Evolutionary conservation across 306 rosid species (phyloP).

Genomic region (Castanospermum australe): DNA sequence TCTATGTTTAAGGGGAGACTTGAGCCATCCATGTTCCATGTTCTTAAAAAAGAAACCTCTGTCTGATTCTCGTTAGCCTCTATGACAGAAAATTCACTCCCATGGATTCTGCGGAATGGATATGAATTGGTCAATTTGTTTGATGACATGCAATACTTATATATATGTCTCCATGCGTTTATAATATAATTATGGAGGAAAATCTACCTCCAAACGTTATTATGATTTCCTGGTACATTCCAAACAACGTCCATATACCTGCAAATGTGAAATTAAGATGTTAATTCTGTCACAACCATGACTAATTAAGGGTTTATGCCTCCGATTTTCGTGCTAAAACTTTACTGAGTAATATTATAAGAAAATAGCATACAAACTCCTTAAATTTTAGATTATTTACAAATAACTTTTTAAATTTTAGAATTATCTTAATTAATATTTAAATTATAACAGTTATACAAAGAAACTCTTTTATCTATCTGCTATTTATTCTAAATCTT

Average conservation of each 20-base stretch:
- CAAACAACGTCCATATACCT: conserved; percentile 70
- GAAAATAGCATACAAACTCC: too few relatives aligned
- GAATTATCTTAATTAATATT: too few relatives aligned
- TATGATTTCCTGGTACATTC: conserved; percentile 12
- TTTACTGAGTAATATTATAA: too few relatives aligned
- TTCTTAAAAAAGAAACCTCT: conserved; percentile 55
- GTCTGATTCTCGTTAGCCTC: conserved; percentile 25
- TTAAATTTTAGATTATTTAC: too few relatives aligned
- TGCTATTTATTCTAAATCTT: too few relatives aligned
- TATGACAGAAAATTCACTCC: conserved; percentile 30
- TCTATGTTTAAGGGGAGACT: conserved; percentile 50
- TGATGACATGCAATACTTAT: too few relatives aligned
- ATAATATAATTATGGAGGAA: background rate
- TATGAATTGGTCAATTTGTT: background rate
- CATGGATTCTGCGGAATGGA: conserved; percentile 36
- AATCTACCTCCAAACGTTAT: conserved; percentile 31
- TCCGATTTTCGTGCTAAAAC: too few relatives aligned
- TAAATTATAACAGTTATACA: too few relatives aligned
- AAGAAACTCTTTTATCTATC: too few relatives aligned
- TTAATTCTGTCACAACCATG: background rate
- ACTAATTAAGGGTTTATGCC: too few relatives aligned
- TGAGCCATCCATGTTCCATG: conserved; percentile 24
- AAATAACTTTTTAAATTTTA: too few relatives aligned
- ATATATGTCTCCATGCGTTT: background rate
- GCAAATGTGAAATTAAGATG: background rate